phyloP scores from a whole-genome alignment of 176 grass and related monocot genomes.

The Aegilops bicornis region DNA sequence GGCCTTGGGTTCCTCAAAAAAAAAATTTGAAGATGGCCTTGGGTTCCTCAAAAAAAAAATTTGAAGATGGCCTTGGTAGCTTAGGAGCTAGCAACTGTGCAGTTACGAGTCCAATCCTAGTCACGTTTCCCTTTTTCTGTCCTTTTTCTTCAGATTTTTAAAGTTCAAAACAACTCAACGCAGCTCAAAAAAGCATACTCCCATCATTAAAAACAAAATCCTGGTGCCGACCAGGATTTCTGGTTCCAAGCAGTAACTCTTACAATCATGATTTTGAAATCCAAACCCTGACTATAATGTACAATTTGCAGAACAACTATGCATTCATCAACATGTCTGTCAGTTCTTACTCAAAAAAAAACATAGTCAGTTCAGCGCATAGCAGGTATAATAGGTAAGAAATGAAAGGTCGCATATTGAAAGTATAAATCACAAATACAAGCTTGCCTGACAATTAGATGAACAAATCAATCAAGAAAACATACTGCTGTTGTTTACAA shows the following conservation, averaged over 20 bases:
- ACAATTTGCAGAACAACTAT: not conserved
- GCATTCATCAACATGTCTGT: not conserved
- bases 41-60: not conserved
- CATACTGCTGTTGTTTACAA: constrained; percentile 8
- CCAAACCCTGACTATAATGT: not conserved
- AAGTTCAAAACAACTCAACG: not conserved
- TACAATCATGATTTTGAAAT: not conserved
- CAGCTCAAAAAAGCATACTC: constrained; percentile 16
- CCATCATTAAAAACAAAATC: not conserved
- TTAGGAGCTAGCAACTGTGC: not conserved
- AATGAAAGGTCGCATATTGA: constrained; percentile 7
- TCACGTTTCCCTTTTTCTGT: constrained; percentile 5
- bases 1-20: too few species aligned
- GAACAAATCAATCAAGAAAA: constrained; percentile 12
- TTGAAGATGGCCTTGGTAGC: not conserved
- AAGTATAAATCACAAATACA: constrained; percentile 13
- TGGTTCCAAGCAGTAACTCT: not conserved
- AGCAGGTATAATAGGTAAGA: constrained; percentile 12
- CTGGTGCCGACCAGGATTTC: not conserved
- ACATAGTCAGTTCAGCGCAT: constrained; percentile 13
- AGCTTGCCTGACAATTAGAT: not conserved
- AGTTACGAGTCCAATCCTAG: not conserved
- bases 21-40: not conserved
- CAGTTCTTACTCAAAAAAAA: constrained; percentile 5
- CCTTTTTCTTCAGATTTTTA: constrained; percentile 6